A percentile compares a stretch with the other conserved stretches of the same genome.
Conservation (phyloP, 2,329 filamentous ascomycete genomes). For the Colletotrichum cordylinicola region DNA sequence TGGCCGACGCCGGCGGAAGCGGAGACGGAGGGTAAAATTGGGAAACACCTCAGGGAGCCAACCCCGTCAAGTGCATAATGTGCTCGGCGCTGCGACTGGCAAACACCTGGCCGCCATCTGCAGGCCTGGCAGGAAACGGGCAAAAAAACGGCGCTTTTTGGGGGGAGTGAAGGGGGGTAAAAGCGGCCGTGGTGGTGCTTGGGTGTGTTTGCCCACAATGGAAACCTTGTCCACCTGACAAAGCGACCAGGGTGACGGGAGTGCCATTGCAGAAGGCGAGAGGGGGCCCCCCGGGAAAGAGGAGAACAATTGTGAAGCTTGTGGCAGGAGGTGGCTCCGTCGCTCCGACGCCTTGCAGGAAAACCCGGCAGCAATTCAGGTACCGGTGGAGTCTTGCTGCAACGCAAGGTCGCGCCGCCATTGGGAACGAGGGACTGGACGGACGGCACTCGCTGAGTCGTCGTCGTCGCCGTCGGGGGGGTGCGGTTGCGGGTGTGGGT, state of each 20-base stretch:
- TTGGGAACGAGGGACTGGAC: not conserved
- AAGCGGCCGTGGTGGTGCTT: not conserved
- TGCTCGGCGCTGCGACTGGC: not conserved
- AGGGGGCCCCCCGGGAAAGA: not conserved
- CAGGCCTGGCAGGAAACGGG: not conserved
- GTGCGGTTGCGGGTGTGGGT: not conserved
- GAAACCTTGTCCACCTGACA: not conserved
- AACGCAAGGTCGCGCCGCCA: not conserved
- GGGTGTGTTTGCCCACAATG: not conserved
- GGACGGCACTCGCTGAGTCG: not conserved
- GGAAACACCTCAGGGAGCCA: not conserved
- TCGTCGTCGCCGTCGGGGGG: not conserved
- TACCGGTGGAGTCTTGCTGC: not conserved
- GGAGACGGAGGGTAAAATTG: not conserved
- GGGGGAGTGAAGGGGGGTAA: not conserved
- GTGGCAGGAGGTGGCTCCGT: not conserved
- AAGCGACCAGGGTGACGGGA: not conserved
- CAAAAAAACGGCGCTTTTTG: not conserved
- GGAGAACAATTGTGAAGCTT: not conserved
- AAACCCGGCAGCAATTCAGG: constrained; percentile 7
- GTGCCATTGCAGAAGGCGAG: not conserved
- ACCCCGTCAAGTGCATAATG: not conserved
- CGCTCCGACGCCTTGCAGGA: not conserved
- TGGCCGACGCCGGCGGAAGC: not conserved
- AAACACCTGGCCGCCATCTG: not conserved